Evolutionary conservation across 2,329 filamentous ascomycete species (phyloP).

Genomic region (Rachicladosporium sp.): DNA sequence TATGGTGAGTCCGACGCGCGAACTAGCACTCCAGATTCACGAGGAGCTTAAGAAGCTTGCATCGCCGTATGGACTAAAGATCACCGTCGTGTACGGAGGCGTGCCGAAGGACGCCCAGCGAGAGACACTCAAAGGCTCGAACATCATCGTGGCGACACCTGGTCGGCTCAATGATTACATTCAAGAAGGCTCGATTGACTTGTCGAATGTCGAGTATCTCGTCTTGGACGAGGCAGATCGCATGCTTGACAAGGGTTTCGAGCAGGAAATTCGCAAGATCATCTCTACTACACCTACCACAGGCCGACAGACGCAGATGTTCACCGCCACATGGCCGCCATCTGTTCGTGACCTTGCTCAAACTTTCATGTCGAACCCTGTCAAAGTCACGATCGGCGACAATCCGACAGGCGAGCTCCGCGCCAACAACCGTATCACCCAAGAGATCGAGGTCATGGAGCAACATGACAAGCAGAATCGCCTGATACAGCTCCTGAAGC

Average conservation of each 20-base stretch:
- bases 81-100: conserved; percentile 84
- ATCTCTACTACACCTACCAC: conserved; percentile 56
- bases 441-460: conserved; percentile 81
- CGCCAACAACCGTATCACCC: conserved; percentile 77
- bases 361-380: conserved; percentile 77
- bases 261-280: conserved; percentile 87
- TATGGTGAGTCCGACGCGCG: conserved; percentile 84
- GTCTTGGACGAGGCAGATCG: conserved; percentile 95
- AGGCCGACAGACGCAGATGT: conserved; percentile 90
- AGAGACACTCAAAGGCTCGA: conserved; percentile 53
- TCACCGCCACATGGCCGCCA: conserved; percentile 95
- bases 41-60: conserved; percentile 69
- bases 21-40: conserved; percentile 91
- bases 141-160: conserved; percentile 84
- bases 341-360: conserved; percentile 75
- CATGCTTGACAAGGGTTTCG: conserved; percentile 97
- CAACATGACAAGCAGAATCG: conserved; percentile 68
- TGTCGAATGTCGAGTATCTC: conserved; percentile 65
- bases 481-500: conserved; percentile 67
- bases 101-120: conserved; percentile 87
- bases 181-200: conserved; percentile 66
- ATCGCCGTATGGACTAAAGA: conserved; percentile 54
- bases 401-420: conserved; percentile 68
- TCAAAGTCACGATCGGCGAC: conserved; percentile 78
- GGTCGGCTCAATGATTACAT: conserved; percentile 93